phyloP scores from a whole-genome alignment of 2,329 filamentous ascomycete genomes.

The Aspergillus versicolor region DNA sequence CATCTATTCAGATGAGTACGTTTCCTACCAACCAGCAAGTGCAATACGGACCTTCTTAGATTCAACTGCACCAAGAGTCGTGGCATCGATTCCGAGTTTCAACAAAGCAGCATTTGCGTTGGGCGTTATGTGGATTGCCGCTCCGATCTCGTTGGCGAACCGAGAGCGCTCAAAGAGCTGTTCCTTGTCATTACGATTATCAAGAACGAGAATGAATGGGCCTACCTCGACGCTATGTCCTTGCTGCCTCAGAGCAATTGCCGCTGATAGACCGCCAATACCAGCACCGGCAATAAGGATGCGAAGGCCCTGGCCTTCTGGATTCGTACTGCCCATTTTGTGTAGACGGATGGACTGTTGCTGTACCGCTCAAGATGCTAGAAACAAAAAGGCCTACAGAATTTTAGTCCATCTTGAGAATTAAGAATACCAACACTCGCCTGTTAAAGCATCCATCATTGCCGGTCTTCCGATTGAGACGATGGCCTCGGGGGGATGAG shows the following conservation, averaged over 20 bases:
- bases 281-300: slow-evolving; percentile 36
- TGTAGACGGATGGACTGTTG: not conserved
- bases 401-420: no score
- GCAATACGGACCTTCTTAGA: slow-evolving; percentile 21
- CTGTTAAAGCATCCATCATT: no score
- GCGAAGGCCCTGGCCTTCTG: slow-evolving; percentile 20
- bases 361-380: no score
- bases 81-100: slow-evolving; percentile 44
- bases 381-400: no score
- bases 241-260: slow-evolving; percentile 52
- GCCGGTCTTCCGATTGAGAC: not conserved
- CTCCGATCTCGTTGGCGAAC: slow-evolving; percentile 57
- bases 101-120: slow-evolving; percentile 60
- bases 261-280: slow-evolving; percentile 34
- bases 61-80: slow-evolving; percentile 41
- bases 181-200: no score
- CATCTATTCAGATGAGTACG: slow-evolving; percentile 15
- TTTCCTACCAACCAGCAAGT: no score
- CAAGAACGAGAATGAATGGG: no score
- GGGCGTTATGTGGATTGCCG: slow-evolving; percentile 62
- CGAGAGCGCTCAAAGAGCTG: slow-evolving; percentile 58
- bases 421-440: no score
- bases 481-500: not conserved
- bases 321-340: slow-evolving; percentile 18
- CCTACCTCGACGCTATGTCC: slow-evolving; percentile 48